These are phyloP conservation scores for Musa troglodytarum DNA, from an alignment of 176 grass and related monocot species.

Conservation along the genomic window DNA sequence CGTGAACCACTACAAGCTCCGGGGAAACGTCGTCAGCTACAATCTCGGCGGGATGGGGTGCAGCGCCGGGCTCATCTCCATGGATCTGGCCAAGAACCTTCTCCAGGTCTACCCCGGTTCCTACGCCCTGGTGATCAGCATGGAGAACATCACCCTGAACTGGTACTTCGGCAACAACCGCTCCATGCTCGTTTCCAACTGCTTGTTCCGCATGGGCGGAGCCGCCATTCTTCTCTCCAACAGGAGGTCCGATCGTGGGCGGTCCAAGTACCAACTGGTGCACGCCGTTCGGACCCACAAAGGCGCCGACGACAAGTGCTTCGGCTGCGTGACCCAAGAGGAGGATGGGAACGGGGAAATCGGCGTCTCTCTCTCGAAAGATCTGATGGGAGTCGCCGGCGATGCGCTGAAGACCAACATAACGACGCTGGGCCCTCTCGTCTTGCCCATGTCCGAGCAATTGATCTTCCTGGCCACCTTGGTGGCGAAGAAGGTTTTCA, in stretches of 20 bases:
- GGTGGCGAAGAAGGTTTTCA: conserved; percentile 6
- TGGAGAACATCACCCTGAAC: conserved; percentile 14
- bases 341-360: background rate
- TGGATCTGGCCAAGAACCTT: conserved; percentile 7
- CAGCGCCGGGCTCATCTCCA: conserved; percentile 2
- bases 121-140: conserved; percentile 10
- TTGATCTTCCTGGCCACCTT: conserved; percentile 7
- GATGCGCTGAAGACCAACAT: conserved; percentile 11
- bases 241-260: background rate
- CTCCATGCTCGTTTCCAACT: conserved; percentile 12
- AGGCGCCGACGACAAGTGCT: conserved; percentile 9
- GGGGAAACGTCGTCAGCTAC: conserved; percentile 4
- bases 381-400: conserved; percentile 7
- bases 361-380: conserved; percentile 6
- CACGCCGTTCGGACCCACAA: conserved; percentile 8
- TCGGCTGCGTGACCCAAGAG: conserved; percentile 7
- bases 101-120: background rate
- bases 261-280: conserved; percentile 12
- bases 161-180: conserved; percentile 6
- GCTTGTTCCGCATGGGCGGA: conserved; percentile 7
- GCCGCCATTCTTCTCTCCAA: conserved; percentile 12
- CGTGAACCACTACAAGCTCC: conserved; percentile 16
- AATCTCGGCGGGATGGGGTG: conserved; percentile 5
- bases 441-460: conserved; percentile 7
- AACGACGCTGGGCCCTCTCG: conserved; percentile 1